phyloP scores from a whole-genome alignment of 139 green algal species.

The Coccomyxa sp. region DNA sequence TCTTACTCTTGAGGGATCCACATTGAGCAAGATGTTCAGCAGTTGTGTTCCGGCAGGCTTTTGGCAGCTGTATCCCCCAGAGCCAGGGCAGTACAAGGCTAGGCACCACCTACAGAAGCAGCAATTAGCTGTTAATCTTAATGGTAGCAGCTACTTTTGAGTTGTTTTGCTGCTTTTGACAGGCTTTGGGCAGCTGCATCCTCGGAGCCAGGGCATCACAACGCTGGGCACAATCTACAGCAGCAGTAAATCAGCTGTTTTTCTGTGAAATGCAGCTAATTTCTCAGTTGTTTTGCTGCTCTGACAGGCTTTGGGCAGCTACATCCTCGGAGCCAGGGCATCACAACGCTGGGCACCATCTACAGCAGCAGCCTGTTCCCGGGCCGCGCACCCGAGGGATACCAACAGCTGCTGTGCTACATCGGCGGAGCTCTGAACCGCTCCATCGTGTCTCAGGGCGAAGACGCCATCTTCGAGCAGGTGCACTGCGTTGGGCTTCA shows the following conservation, averaged over 20 bases:
- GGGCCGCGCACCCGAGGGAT: slow-evolving; percentile 49
- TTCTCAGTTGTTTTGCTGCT: slow-evolving; percentile 54
- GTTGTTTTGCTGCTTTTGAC: slow-evolving; percentile 25
- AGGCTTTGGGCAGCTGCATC: slow-evolving; percentile 98
- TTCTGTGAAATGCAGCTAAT: slow-evolving; percentile 17
- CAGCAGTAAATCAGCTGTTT: slow-evolving; percentile 50
- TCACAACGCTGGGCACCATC: slow-evolving; percentile 96
- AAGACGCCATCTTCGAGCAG: slow-evolving; percentile 64
- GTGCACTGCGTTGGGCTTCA: background rate
- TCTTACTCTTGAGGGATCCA: no score
- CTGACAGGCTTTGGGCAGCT: slow-evolving; percentile 92
- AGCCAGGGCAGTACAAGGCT: slow-evolving; percentile 89
- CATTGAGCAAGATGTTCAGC: no score
- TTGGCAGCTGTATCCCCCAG: slow-evolving; percentile 94
- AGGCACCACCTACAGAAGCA: slow-evolving; percentile 95
- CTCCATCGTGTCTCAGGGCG: slow-evolving; percentile 67
- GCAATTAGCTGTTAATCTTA: no score
- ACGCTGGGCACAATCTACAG: slow-evolving; percentile 98
- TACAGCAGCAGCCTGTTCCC: slow-evolving; percentile 95
- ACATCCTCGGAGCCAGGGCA: slow-evolving; percentile 89
- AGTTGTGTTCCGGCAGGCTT: slow-evolving; percentile 61
- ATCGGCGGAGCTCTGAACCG: slow-evolving; percentile 93
- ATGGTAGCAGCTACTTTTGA: no score
- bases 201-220: slow-evolving; percentile 83
- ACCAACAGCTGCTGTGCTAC: slow-evolving; percentile 87